Evolutionary conservation across 2,329 filamentous ascomycete species (phyloP), one percentile per base, ranked within the genome.

Genomic region (Alternaria incomplexa): DNA sequence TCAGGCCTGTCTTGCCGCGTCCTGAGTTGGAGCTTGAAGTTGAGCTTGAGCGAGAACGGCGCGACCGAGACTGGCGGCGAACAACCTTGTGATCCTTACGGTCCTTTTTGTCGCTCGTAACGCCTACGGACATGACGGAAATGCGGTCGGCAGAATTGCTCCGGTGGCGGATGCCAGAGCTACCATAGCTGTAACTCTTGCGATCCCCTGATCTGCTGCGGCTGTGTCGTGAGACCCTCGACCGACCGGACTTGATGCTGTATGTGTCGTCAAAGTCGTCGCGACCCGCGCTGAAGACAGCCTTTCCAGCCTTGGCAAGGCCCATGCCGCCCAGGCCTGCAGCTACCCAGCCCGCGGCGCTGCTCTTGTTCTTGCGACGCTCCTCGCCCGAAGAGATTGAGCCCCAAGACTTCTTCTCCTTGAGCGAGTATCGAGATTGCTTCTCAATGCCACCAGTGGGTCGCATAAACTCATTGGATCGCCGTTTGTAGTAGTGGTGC

Each of bases 191-290:
- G 48, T 81, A 79, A 65, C 81, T 82, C 68, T 77, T 81, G n/a
- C 78, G 73, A 48, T 81, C 77, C 17, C 71, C 63, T 52, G 81
- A 82, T 67, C 63, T 75, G 44, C 80, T 82, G 22, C 79, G 75
- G 48, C 78, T 77, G 15, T 74, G 76, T 63, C 65, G 64, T 15
- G 72, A 75, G 11, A 69, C 65, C 46, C 69, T 66, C 2, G 77
- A 77, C 55, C 79, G 83, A 17, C 87, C 86, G 58, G 86, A 85
- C 59, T 85, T 86, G 67, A 88, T 81, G 67, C 85, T 88, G 65
- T 89, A 87, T 0, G 85, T 87, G 69, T 89, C 87, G 65, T 88
- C 85, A 64, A 88, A 88, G 55, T 88, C 85, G 61, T 86, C 80
- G 40, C 74, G 79, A 15, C 81, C 79, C 28, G 80, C 81, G 48